Evolutionary conservation across 345 rosid genomes (phyloP), one percentile per base, ranked within the genome.

Genomic region (Ceriops decandra): DNA sequence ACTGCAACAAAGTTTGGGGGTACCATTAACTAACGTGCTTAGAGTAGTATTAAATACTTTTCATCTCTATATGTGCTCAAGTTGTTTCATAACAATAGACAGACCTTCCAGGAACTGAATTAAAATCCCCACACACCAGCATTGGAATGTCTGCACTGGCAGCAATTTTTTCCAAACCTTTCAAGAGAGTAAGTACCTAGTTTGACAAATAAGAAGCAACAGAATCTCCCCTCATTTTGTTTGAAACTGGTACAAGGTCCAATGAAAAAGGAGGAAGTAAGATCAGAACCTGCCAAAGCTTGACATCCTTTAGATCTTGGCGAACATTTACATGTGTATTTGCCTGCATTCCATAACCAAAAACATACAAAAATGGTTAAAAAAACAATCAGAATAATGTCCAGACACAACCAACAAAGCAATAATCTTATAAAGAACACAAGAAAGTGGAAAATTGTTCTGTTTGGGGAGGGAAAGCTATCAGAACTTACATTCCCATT

Each of bases 91-190:
- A 66, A 70, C 31, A 79, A 76, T 51, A 58, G 68, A 76, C 83
- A 68, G 63, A 88, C 99, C 99, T 95, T 70, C 95, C 98, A 35
- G 99, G 99, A 68, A 80, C 68, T 7, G 99, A 85, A 80, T 86
- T 86, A 79, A 95, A 95, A 82, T 95, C 99, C 36, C 99, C 99
- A 85, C 99, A 95, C 16, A 95, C 96, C 83, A 95, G 74, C 98
- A 95, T 95, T 32, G 99, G 99, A 80, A 95, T 95, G 80, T 95
- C 95, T 33, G 96, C 95, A 68, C 98, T 90, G 32, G 92, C 97
- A 68, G 98, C 99, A 62, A 92, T 91, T 80, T 95, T 95, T 76
- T 95, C 99, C 80, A 95, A 80, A 63, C 99, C 99, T 78, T 95
- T 95, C 77, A 95, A 77, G 38, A 95, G 93, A 11, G 99, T 91